phyloP scores from a whole-genome alignment of 202 grass and related monocot genomes.

The Saccharum hybrid region DNA sequence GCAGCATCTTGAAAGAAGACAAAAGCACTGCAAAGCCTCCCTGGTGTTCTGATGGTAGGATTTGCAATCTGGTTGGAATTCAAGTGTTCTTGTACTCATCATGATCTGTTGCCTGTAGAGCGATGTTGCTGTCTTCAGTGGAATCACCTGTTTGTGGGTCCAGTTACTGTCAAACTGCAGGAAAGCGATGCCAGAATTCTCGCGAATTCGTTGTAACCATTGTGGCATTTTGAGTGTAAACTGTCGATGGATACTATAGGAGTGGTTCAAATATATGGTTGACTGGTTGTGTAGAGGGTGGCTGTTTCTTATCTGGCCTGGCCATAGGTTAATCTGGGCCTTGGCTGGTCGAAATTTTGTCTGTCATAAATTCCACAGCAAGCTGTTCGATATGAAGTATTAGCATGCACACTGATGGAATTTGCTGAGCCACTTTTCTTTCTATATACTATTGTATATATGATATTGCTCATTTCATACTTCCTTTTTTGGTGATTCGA shows the following conservation, averaged over 20 bases:
- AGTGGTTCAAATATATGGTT: neutral
- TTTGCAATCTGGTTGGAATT: constrained; percentile 19
- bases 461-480: neutral
- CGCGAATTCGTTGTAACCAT: neutral
- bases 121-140: constrained; percentile 24
- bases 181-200: neutral
- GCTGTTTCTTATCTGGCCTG: constrained; percentile 19
- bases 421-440: neutral
- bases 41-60: constrained; percentile 30
- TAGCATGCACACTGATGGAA: neutral
- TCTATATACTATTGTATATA: neutral
- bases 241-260: constrained; percentile 14
- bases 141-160: constrained; percentile 36
- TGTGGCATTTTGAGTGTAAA: constrained; percentile 36
- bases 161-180: neutral
- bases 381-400: neutral
- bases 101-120: too few species aligned
- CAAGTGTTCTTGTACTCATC: neutral
- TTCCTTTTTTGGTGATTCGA: neutral
- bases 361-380: neutral
- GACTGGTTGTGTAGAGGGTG: neutral
- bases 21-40: constrained; percentile 17
- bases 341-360: constrained; percentile 33
- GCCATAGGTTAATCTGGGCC: neutral
- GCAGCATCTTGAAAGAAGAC: constrained; percentile 56